Conservation (phyloP, 257 asterid species). For the Ocimum tenuiflorum region DNA sequence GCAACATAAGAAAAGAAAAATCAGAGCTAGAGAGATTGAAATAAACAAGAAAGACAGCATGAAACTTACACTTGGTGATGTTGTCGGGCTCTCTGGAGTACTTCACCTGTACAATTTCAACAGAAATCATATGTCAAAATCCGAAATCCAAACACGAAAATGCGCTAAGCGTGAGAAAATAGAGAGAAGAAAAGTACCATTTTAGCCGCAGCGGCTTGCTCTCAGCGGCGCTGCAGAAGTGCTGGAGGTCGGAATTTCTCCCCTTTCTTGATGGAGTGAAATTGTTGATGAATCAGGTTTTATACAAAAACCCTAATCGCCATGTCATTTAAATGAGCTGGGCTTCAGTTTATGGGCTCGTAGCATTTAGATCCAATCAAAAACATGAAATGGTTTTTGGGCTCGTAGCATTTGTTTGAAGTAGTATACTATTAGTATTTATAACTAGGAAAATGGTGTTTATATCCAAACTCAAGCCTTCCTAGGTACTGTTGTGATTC, state of each 20-base stretch:
- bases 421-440: no score
- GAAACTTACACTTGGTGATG: conserved; percentile 49
- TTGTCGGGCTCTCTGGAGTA: conserved; percentile 74
- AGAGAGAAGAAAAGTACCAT: background rate
- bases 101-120: conserved; percentile 46
- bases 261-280: background rate
- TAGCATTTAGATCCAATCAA: background rate
- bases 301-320: background rate
- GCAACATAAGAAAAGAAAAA: background rate
- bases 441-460: no score
- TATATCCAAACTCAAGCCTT: conserved; percentile 32
- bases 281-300: background rate
- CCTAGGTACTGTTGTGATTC: no score
- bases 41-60: background rate
- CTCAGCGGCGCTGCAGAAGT: no score
- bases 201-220: background rate
- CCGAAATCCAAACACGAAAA: background rate
- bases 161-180: background rate
- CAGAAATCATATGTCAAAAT: background rate
- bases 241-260: background rate
- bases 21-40: background rate
- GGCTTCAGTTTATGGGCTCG: background rate
- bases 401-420: no score
- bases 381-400: no score
- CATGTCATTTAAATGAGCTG: background rate